phyloP scores from a whole-genome alignment of 805 yeast genomes.

The Teunomyces pallodes region DNA sequence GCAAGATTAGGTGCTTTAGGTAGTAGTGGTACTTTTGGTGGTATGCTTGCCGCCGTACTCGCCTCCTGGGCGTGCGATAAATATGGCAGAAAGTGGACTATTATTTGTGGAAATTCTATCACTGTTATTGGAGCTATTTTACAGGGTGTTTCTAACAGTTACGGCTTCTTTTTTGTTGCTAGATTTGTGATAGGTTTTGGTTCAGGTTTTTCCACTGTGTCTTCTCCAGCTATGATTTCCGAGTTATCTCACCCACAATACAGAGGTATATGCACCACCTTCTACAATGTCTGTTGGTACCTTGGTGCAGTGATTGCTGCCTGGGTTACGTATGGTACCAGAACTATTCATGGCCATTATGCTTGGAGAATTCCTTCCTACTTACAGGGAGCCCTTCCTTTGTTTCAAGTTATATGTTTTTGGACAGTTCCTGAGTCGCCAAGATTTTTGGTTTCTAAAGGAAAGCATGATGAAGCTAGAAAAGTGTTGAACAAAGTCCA shows the following conservation, averaged over 20 bases:
- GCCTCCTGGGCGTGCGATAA: slow-evolving; percentile 33
- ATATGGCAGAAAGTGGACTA: slow-evolving; percentile 38
- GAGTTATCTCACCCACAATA: slow-evolving; percentile 49
- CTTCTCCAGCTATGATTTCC: slow-evolving; percentile 49
- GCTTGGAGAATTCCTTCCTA: slow-evolving; percentile 57
- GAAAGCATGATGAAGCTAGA: slow-evolving; percentile 24
- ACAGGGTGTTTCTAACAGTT: slow-evolving; percentile 36
- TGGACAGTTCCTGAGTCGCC: slow-evolving; percentile 43
- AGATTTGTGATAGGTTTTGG: slow-evolving; percentile 53
- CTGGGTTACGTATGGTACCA: slow-evolving; percentile 50
- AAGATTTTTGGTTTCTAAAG: slow-evolving; percentile 24
- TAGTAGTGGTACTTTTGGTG: slow-evolving; percentile 35
- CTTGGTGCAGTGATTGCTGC: slow-evolving; percentile 54
- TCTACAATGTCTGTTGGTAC: slow-evolving; percentile 52
- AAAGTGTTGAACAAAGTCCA: slow-evolving; percentile 35
- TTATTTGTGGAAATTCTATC: slow-evolving; percentile 23
- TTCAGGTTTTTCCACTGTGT: slow-evolving; percentile 37
- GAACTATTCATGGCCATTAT: slow-evolving; percentile 27
- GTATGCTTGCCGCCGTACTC: slow-evolving; percentile 26
- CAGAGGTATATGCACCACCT: slow-evolving; percentile 26
- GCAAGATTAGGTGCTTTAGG: slow-evolving; percentile 20
- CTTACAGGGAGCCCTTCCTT: slow-evolving; percentile 49
- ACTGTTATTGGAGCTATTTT: slow-evolving; percentile 34
- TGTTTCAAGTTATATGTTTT: slow-evolving; percentile 34
- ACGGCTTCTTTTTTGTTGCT: slow-evolving; percentile 38